Percentiles rank a stretch among this genome's conserved stretches.
Evolutionary conservation across 768 basidiomycete genomes (phyloP).

Genomic region (Pluteus cervinus): DNA sequence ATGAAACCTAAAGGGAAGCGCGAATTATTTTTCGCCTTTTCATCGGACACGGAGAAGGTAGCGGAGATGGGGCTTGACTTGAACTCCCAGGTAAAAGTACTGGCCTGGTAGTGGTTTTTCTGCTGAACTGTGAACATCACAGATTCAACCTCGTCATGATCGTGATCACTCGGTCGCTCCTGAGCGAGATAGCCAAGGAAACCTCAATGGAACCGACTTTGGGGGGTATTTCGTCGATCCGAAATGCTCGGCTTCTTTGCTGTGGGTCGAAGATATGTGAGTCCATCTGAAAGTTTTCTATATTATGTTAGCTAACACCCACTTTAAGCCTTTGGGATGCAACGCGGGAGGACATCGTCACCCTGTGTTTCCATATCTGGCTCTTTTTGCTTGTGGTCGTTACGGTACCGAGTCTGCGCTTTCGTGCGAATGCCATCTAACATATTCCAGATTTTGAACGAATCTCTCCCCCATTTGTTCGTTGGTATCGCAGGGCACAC

Average conservation of each 20-base stretch:
- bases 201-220: neutral
- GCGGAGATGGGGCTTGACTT: no score
- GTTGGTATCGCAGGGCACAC: conserved; percentile 41
- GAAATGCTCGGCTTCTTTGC: conserved; percentile 35
- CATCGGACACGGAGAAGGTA: no score
- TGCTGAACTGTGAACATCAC: no score
- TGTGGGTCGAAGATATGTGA: conserved; percentile 41
- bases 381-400: conserved; percentile 37
- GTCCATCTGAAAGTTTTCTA: conserved; percentile 16
- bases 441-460: conserved; percentile 35
- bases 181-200: conserved; percentile 7
- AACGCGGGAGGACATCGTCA: conserved; percentile 43
- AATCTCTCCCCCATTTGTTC: conserved; percentile 46
- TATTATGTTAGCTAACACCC: neutral
- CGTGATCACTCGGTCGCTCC: no score
- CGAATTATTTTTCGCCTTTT: no score
- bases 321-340: conserved; percentile 27
- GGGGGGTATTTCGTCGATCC: conserved; percentile 5
- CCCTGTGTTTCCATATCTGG: conserved; percentile 42
- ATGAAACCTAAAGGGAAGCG: no score
- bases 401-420: conserved; percentile 29
- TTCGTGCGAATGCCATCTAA: conserved; percentile 1
- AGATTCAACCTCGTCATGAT: no score
- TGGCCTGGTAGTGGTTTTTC: no score
- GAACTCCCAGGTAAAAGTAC: no score